Evolutionary conservation across 2,329 filamentous ascomycete genomes (phyloP).

Genomic region (Arthrobotrys sinensis): DNA sequence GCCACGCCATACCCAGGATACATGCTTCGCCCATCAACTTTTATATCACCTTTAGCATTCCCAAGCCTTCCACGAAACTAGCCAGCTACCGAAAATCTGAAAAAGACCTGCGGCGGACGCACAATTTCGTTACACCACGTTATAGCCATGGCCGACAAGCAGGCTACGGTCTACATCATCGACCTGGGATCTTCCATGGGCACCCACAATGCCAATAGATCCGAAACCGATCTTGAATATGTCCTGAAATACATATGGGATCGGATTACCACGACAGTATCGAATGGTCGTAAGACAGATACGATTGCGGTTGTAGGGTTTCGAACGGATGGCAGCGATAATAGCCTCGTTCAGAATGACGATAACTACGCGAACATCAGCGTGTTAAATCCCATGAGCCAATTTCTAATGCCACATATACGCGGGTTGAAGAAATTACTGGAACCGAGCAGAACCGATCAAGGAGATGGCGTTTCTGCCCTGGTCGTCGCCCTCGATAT

Average conservation of each 20-base stretch:
- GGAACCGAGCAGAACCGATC: slow-evolving; percentile 77
- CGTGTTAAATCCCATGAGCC: slow-evolving; percentile 76
- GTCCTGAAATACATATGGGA: slow-evolving; percentile 95
- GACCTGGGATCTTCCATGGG: slow-evolving; percentile 91
- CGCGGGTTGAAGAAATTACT: slow-evolving; percentile 76
- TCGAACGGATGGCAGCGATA: slow-evolving; percentile 82
- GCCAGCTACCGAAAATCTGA: too few relatives aligned
- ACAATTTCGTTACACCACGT: neutral
- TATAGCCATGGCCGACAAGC: slow-evolving; percentile 85
- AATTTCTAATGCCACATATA: slow-evolving; percentile 80
- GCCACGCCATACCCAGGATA: too few relatives aligned
- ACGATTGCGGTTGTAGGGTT: slow-evolving; percentile 85
- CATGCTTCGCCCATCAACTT: too few relatives aligned
- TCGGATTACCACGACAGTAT: slow-evolving; percentile 83
- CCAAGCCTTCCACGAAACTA: too few relatives aligned
- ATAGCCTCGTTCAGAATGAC: slow-evolving; percentile 75
- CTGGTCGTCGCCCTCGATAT: slow-evolving; percentile 88
- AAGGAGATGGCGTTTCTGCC: slow-evolving; percentile 87
- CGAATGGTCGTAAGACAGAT: slow-evolving; percentile 80
- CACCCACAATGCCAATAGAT: slow-evolving; percentile 78
- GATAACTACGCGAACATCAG: slow-evolving; percentile 86
- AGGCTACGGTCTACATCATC: slow-evolving; percentile 91
- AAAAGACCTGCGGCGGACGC: neutral
- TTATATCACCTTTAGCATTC: too few relatives aligned
- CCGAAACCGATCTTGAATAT: slow-evolving; percentile 88